Percentiles rank a stretch among this genome's conserved stretches.
Conservation (phyloP, 257 asterid species). For the Sherardia arvensis region DNA sequence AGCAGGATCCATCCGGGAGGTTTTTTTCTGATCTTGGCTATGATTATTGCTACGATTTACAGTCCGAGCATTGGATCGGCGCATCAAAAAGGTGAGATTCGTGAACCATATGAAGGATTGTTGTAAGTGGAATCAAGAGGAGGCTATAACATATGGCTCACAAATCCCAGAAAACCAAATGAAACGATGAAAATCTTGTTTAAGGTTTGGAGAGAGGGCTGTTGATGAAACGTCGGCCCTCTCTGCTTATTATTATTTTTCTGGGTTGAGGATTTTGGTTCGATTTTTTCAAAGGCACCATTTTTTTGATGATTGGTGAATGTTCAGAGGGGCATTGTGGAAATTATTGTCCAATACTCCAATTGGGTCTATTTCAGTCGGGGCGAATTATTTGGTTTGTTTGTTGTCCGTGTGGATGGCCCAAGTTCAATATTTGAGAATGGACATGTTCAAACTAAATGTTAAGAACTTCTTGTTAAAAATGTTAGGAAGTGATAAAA, state of each 20-base stretch:
- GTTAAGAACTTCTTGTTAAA: no score
- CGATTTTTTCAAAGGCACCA: constrained; percentile 2
- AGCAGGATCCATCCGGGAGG: constrained; percentile 52
- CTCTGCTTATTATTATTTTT: background rate
- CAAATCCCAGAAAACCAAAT: background rate
- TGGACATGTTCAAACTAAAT: no score
- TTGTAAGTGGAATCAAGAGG: background rate
- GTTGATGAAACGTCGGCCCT: constrained; percentile 11
- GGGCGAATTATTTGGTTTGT: background rate
- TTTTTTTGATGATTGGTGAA: background rate
- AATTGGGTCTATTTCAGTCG: background rate
- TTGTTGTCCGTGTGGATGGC: background rate
- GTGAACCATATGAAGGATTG: constrained; percentile 50
- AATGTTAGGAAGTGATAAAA: no score
- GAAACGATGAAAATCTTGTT: background rate
- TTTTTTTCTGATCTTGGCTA: background rate
- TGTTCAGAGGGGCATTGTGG: background rate
- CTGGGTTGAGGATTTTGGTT: background rate
- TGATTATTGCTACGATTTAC: constrained; percentile 25
- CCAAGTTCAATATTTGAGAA: background rate
- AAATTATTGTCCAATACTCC: background rate
- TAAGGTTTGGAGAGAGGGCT: constrained; percentile 3
- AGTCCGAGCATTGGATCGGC: constrained; percentile 78
- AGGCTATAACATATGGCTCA: constrained; percentile 15
- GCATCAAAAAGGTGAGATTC: constrained; percentile 64